Evolutionary conservation across 768 basidiomycete genomes (phyloP).

Genomic region (Mycena epipterygia): DNA sequence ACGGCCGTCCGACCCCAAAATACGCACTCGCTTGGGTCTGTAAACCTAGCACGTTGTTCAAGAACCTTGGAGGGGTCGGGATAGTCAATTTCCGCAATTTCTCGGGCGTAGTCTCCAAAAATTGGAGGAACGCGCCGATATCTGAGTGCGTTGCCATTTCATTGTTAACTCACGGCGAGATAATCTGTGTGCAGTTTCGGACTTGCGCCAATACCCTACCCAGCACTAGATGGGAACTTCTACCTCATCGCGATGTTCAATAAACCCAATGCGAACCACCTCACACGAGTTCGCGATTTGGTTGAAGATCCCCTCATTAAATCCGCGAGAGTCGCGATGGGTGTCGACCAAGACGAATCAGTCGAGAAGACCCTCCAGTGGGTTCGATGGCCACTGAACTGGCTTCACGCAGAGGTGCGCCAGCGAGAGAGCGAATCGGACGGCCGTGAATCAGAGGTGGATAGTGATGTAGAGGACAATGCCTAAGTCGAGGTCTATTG

Average conservation of each 20-base stretch:
- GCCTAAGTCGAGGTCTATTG: slow-evolving; percentile 5
- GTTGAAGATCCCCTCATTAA: slow-evolving; percentile 14
- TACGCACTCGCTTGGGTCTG: slow-evolving; percentile 18
- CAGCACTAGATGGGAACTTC: neutral
- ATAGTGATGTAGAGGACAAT: slow-evolving; percentile 13
- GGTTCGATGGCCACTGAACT: slow-evolving; percentile 16
- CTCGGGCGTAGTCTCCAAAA: neutral
- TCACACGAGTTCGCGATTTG: slow-evolving; percentile 5
- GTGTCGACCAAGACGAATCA: slow-evolving; percentile 4
- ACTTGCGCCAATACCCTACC: slow-evolving; percentile 3
- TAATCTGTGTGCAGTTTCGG: slow-evolving; percentile 4
- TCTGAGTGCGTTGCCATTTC: slow-evolving; percentile 1
- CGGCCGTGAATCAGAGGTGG: slow-evolving; percentile 5
- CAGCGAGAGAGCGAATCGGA: slow-evolving; percentile 13
- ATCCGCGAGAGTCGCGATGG: slow-evolving; percentile 8
- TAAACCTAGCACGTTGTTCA: neutral
- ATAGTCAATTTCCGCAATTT: neutral
- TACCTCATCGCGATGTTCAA: slow-evolving; percentile 18
- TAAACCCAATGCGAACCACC: slow-evolving; percentile 4
- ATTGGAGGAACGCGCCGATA: neutral
- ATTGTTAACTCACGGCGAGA: neutral
- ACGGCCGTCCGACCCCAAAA: slow-evolving; percentile 5
- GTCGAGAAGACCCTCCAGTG: slow-evolving; percentile 11
- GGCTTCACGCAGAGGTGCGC: slow-evolving; percentile 17
- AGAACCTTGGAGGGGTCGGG: neutral